phyloP scores from a whole-genome alignment of 176 grass and related monocot genomes.

The Paspalum notatum region DNA sequence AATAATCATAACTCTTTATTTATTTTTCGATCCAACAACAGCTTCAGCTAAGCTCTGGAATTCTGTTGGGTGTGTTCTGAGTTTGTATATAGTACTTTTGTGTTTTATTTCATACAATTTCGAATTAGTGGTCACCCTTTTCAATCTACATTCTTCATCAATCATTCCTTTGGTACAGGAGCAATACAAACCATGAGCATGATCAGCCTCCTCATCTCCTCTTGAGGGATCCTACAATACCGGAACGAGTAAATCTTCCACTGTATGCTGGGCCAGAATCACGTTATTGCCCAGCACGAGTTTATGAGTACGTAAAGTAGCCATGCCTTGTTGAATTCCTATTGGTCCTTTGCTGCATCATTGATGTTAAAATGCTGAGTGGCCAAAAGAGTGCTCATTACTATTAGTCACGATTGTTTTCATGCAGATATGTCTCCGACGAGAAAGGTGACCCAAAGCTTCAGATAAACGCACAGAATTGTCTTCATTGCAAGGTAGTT shows the following conservation, averaged over 20 bases:
- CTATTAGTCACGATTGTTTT: neutral
- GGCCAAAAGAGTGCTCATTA: neutral
- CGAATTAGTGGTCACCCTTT: neutral
- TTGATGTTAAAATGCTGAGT: neutral
- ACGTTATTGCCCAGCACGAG: constrained; percentile 88
- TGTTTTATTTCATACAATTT: neutral
- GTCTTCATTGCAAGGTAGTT: constrained; percentile 95
- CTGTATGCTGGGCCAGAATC: constrained; percentile 84
- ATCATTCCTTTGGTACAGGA: constrained; percentile 62
- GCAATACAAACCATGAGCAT: constrained; percentile 98
- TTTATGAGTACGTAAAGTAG: constrained; percentile 80
- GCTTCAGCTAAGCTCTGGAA: neutral
- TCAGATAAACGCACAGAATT: constrained; percentile 96
- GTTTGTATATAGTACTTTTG: neutral
- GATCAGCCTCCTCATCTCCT: constrained; percentile 93
- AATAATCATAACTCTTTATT: too few species aligned
- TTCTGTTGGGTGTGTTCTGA: neutral
- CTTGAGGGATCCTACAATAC: constrained; percentile 69
- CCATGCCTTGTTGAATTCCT: constrained; percentile 8
- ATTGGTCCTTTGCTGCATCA: neutral
- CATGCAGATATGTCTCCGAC: constrained; percentile 69
- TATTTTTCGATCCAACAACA: neutral
- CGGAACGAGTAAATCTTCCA: constrained; percentile 75
- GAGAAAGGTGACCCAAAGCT: constrained; percentile 72
- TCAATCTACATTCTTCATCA: neutral